Percentiles rank a stretch among this genome's conserved stretches.
Conservation (phyloP, 768 basidiomycete species). For the Lyophyllum decastes region DNA sequence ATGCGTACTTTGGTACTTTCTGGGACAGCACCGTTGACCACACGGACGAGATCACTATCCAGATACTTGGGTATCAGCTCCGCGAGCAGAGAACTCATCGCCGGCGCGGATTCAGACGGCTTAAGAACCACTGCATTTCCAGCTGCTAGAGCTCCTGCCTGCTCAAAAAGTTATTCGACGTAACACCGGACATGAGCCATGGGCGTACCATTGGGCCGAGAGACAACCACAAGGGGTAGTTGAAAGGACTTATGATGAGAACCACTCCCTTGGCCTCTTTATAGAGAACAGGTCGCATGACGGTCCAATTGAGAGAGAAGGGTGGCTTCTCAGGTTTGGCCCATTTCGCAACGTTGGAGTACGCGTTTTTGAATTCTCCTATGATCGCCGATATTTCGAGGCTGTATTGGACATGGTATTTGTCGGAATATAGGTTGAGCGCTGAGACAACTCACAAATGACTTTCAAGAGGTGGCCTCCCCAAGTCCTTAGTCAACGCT, state of each 20-base stretch:
- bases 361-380: constrained; percentile 52
- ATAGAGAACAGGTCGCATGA: constrained; percentile 63
- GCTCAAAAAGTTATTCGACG: constrained; percentile 1
- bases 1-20: constrained; percentile 58
- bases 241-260: constrained; percentile 73
- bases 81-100: constrained; percentile 55
- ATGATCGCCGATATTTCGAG: constrained; percentile 60
- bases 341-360: constrained; percentile 75
- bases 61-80: constrained; percentile 78
- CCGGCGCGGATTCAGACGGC: constrained; percentile 71
- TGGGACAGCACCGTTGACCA: constrained; percentile 68
- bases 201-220: constrained; percentile 54
- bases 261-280: constrained; percentile 81
- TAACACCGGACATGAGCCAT: neutral
- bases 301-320: constrained; percentile 55
- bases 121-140: constrained; percentile 75
- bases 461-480: constrained; percentile 60
- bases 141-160: constrained; percentile 75
- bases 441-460: constrained; percentile 38
- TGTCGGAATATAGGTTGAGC: neutral
- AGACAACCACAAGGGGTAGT: constrained; percentile 67
- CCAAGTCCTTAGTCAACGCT: constrained; percentile 62
- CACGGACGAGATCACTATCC: constrained; percentile 61
- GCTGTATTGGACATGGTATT: constrained; percentile 34
- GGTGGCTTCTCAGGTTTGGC: constrained; percentile 59